These are phyloP conservation scores for Aspergillus puulaauensis DNA, from an alignment of 2,329 filamentous ascomycete species.

Conservation along the genomic window DNA sequence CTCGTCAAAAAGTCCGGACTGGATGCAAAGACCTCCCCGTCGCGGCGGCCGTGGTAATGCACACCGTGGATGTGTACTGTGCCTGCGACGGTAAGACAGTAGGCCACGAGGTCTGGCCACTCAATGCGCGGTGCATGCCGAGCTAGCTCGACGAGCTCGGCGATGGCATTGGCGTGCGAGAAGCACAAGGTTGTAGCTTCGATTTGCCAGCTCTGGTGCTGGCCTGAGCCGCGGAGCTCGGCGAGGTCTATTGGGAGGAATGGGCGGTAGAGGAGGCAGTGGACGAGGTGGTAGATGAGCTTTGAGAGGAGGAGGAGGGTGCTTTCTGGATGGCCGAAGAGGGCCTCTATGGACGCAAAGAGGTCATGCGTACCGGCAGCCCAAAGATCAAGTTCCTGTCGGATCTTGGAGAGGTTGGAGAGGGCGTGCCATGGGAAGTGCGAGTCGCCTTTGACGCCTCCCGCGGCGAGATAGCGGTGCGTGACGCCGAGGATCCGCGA, in stretches of 20 bases:
- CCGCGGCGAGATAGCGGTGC: constrained; percentile 79
- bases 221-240: constrained; percentile 74
- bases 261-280: constrained; percentile 82
- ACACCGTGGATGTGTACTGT: constrained; percentile 86
- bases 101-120: constrained; percentile 84
- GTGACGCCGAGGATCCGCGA: constrained; percentile 78
- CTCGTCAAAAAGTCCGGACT: constrained; percentile 70
- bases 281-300: constrained; percentile 80
- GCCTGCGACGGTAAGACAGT: constrained; percentile 81
- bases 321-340: constrained; percentile 77
- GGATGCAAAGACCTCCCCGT: constrained; percentile 63
- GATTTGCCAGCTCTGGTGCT: constrained; percentile 91
- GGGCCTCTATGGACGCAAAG: constrained; percentile 70
- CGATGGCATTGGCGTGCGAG: constrained; percentile 82
- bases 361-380: constrained; percentile 76
- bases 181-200: constrained; percentile 87
- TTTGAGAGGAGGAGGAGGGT: constrained; percentile 80
- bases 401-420: constrained; percentile 81
- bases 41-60: constrained; percentile 66
- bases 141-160: constrained; percentile 77
- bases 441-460: constrained; percentile 83
- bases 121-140: constrained; percentile 72
- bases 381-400: constrained; percentile 83
- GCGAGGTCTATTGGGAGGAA: constrained; percentile 82
- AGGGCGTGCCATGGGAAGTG: constrained; percentile 89